Evolutionary conservation across 228 moss, liverwort and hornwort species (phyloP).

Genomic region (Sphagnum fallax): DNA sequence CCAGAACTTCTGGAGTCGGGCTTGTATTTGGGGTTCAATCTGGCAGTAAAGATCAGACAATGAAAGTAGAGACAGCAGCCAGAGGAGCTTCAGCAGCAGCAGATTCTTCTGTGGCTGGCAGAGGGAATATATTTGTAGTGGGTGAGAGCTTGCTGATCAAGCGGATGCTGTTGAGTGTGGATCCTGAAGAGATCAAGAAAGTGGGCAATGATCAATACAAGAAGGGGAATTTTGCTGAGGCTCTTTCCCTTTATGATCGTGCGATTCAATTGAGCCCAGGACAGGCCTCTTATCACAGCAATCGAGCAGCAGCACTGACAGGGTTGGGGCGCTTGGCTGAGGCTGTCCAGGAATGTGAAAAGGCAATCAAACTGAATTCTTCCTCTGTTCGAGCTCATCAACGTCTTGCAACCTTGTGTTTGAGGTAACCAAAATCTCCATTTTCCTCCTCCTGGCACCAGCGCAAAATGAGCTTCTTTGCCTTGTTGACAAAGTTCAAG

Average conservation of each 20-base stretch:
- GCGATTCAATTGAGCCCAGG: slow-evolving; percentile 71
- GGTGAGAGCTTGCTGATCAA: slow-evolving; percentile 51
- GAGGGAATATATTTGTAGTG: slow-evolving; percentile 24
- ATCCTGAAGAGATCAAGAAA: slow-evolving; percentile 77
- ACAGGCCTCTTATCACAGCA: slow-evolving; percentile 71
- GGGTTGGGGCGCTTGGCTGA: slow-evolving; percentile 69
- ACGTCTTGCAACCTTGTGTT: slow-evolving; percentile 47
- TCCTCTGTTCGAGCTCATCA: slow-evolving; percentile 73
- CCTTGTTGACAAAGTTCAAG: not conserved
- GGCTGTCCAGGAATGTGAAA: slow-evolving; percentile 73
- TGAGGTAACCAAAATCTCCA: slow-evolving; percentile 27
- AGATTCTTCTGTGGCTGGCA: slow-evolving; percentile 6
- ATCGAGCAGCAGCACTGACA: slow-evolving; percentile 84
- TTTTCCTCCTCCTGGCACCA: not conserved
- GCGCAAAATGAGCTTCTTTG: slow-evolving; percentile 1
- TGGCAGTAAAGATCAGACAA: slow-evolving; percentile 11
- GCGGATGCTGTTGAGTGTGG: slow-evolving; percentile 46
- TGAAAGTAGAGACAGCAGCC: slow-evolving; percentile 23
- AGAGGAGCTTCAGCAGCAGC: slow-evolving; percentile 16
- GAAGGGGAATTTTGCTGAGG: slow-evolving; percentile 76
- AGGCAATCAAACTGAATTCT: slow-evolving; percentile 67
- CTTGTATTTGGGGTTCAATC: too few relatives aligned
- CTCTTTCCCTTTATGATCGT: slow-evolving; percentile 71
- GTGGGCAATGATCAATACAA: slow-evolving; percentile 88
- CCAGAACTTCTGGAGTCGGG: not conserved